phyloP scores from a whole-genome alignment of 257 asterid genomes.

The Nicotiana tomentosiformis region DNA sequence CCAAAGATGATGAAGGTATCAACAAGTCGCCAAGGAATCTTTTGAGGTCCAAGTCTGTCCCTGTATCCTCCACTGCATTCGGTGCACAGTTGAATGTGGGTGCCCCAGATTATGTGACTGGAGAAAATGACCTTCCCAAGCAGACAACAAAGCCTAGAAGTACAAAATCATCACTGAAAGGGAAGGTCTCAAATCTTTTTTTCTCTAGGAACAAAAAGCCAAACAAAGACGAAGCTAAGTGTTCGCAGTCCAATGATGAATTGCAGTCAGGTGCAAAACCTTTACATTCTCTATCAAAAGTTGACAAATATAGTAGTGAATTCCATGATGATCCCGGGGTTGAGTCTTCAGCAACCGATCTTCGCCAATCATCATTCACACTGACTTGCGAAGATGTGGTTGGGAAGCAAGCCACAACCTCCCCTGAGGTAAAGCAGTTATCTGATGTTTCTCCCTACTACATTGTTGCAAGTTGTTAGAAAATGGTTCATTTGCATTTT shows the following conservation, averaged over 20 bases:
- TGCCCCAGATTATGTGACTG: neutral
- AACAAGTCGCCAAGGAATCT: constrained; percentile 13
- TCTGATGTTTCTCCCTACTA: neutral
- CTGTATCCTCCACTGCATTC: constrained; percentile 10
- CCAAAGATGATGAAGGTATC: neutral
- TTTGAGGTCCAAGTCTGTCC: constrained; percentile 15
- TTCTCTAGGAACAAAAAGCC: constrained; percentile 24
- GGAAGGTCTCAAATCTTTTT: constrained; percentile 12
- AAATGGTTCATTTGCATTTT: neutral
- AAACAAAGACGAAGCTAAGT: constrained; percentile 37
- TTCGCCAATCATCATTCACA: constrained; percentile 24
- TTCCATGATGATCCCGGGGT: constrained; percentile 5
- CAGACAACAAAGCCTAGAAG: constrained; percentile 11
- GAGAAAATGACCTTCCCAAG: constrained; percentile 3
- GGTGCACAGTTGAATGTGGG: constrained; percentile 3
- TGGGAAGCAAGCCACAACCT: constrained; percentile 25
- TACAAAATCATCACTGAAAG: constrained; percentile 14
- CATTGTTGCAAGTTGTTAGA: neutral
- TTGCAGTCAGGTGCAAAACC: constrained; percentile 13
- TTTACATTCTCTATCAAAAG: constrained; percentile 21
- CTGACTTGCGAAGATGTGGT: constrained; percentile 25
- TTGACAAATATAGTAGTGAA: constrained; percentile 19
- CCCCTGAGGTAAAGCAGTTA: constrained; percentile 47
- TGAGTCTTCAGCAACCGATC: constrained; percentile 24
- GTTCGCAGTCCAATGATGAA: constrained; percentile 33